Base-by-base conservation (phyloP, 305 asterid species). In the Solanum chacoense region DNA sequence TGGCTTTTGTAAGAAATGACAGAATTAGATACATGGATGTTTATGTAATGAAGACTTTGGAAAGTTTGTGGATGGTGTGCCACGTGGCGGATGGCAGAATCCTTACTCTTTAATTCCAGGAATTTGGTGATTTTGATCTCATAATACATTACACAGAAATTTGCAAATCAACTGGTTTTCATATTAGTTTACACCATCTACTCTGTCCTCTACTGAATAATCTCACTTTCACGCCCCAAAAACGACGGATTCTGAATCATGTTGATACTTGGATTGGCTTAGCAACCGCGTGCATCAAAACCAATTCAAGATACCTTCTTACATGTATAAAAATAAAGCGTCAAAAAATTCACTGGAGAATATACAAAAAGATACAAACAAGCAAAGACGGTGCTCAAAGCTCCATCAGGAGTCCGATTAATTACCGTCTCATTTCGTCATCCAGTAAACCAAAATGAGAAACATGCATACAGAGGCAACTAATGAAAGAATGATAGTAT, bases 401-500 rank as follows among this genome's bases (percentile, higher is more conserved):
- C 85, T 13, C 40, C 35, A 13, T 38, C 35, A 36, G 31, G 50
- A 74, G 79, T 59, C 81, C 76, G 26, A 84, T 36, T 76, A 38
- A 32, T 63, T 75, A 63, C 88, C 36, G 69, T 90, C 90, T 96
- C 89, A 97, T 93, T 97, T 97, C 37, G 96, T 93, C 95, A 96
- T 95, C 99, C 99, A 97, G 93, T 97, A 97, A 86, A 97, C 92
- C 89, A 97, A 88, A 89, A 97, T 97, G 73, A 97, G 93, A 91
- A 94, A 97, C 65, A 94, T 89, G 96, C 99, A 96, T 36, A 94
- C 96, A 18, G 98, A 94, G 24, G 98, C 98, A 77, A 97, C 98
- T 90, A 97, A 90, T 65, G 98, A 97, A 91, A 97, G 98, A 91
- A 97, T 92, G 89, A 96, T 92, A 69, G 98, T 95, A 90, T 97